These are phyloP conservation scores for Podosphaera xanthii DNA, from an alignment of 2,329 filamentous ascomycete species.

Conservation along the genomic window DNA sequence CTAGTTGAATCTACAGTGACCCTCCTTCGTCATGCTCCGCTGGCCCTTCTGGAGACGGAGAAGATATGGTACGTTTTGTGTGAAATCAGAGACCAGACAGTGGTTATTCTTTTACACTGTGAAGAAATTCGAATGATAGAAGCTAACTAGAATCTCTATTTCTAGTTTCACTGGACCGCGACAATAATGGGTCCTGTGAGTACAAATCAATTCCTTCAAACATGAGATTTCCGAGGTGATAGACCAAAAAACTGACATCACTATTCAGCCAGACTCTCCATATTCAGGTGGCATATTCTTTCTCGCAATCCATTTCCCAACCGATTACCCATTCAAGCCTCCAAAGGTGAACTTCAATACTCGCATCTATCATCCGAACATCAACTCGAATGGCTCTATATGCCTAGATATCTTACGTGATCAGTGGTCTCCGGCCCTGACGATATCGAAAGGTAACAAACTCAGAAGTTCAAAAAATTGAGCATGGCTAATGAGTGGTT, in stretches of 20 bases:
- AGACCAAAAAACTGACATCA: slow-evolving; percentile 6
- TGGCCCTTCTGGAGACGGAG: slow-evolving; percentile 84
- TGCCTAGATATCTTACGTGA: slow-evolving; percentile 96
- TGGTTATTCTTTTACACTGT: slow-evolving; percentile 7
- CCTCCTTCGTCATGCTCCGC: slow-evolving; percentile 97
- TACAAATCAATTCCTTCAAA: slow-evolving; percentile 14
- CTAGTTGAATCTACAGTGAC: slow-evolving; percentile 36
- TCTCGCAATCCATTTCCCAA: slow-evolving; percentile 95
- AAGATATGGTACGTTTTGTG: slow-evolving; percentile 67
- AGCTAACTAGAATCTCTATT: slow-evolving; percentile 15
- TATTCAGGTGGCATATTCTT: slow-evolving; percentile 99
- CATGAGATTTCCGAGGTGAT: slow-evolving; percentile 3
- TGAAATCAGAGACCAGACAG: slow-evolving; percentile 6
- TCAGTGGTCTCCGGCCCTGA: slow-evolving; percentile 96
- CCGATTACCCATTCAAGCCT: slow-evolving; percentile 99
- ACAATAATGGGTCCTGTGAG: slow-evolving; percentile 99
- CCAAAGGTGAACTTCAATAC: slow-evolving; percentile 99
- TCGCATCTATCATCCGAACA: slow-evolving; percentile 98
- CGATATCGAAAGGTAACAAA: slow-evolving; percentile 79
- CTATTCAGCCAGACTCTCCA: slow-evolving; percentile 62
- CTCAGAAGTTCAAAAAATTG: neutral
- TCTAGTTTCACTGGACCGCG: slow-evolving; percentile 98
- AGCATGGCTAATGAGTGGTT: neutral
- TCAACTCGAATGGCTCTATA: slow-evolving; percentile 99
- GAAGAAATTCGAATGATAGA: slow-evolving; percentile 2